These are phyloP conservation scores for Neurospora tetraspora DNA, from an alignment of 495 filamentous ascomycete genomes.

Conservation along the genomic window DNA sequence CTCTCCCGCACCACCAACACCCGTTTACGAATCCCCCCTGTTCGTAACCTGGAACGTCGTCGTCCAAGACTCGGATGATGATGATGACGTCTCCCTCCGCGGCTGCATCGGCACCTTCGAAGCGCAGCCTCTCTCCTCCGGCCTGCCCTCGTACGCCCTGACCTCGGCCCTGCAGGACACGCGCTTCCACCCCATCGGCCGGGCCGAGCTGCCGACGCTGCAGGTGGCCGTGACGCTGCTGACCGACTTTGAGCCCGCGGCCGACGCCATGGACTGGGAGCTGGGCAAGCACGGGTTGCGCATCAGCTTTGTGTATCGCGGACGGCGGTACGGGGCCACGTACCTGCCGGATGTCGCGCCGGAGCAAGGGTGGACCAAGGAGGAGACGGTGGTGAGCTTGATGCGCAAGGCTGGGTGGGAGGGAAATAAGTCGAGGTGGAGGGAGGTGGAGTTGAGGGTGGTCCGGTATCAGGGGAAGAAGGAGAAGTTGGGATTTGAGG, in stretches of 20 bases:
- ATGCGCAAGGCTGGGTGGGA: slow-evolving; percentile 93
- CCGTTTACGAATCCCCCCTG: slow-evolving; percentile 48
- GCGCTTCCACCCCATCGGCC: slow-evolving; percentile 67
- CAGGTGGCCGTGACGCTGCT: slow-evolving; percentile 65
- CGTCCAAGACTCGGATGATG: slow-evolving; percentile 30
- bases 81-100: slow-evolving; percentile 52
- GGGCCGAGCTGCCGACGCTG: slow-evolving; percentile 56
- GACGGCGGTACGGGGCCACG: slow-evolving; percentile 63
- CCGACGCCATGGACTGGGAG: slow-evolving; percentile 72
- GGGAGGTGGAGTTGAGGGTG: slow-evolving; percentile 61
- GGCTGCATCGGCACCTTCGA: slow-evolving; percentile 98
- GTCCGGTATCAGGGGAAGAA: slow-evolving; percentile 74
- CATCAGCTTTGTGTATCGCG: slow-evolving; percentile 61
- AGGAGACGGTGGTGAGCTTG: slow-evolving; percentile 78
- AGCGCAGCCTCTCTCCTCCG: slow-evolving; percentile 57
- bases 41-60: slow-evolving; percentile 96
- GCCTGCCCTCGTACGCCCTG: slow-evolving; percentile 71
- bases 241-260: slow-evolving; percentile 63
- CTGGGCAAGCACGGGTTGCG: slow-evolving; percentile 77
- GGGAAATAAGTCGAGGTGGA: slow-evolving; percentile 59
- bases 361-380: slow-evolving; percentile 94
- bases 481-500: slow-evolving; percentile 55
- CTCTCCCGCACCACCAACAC: background rate
- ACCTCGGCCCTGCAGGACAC: slow-evolving; percentile 84
- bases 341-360: slow-evolving; percentile 87